phyloP scores from a whole-genome alignment of 306 rosid species.

The Acmispon strigosus region DNA sequence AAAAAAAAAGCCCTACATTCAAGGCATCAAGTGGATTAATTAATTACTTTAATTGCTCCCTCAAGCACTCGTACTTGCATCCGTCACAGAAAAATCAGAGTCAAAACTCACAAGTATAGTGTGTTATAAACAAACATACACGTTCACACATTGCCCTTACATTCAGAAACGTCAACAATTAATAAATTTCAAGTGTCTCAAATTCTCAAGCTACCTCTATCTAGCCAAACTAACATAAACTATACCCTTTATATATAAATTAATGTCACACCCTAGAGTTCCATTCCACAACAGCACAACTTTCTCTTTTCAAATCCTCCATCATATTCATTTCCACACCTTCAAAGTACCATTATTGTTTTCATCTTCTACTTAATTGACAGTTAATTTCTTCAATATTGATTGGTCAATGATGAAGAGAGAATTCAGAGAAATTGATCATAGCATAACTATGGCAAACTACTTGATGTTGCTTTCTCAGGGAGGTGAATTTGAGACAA shows the following conservation, averaged over 20 bases:
- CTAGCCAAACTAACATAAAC: neutral
- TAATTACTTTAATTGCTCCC: neutral
- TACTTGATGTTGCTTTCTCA: slow-evolving; percentile 79
- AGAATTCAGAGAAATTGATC: slow-evolving; percentile 49
- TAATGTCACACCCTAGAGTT: slow-evolving; percentile 21
- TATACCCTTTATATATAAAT: slow-evolving; percentile 25
- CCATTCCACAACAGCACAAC: slow-evolving; percentile 6
- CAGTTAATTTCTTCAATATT: neutral
- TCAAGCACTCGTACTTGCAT: slow-evolving; percentile 5
- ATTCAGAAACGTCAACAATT: slow-evolving; percentile 30
- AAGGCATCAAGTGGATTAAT: neutral
- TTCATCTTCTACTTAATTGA: too few relatives aligned
- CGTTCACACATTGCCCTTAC: neutral
- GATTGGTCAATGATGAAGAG: slow-evolving; percentile 52
- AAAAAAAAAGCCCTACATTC: neutral
- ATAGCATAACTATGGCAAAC: slow-evolving; percentile 55
- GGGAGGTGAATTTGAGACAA: slow-evolving; percentile 13
- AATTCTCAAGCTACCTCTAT: neutral
- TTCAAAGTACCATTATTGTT: neutral
- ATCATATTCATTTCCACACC: neutral
- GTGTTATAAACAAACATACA: neutral
- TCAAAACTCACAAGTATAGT: slow-evolving; percentile 20
- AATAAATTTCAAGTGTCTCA: neutral
- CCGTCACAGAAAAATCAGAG: slow-evolving; percentile 14
- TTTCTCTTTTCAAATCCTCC: neutral